phyloP scores from a whole-genome alignment of 257 asterid genomes.

The Jasminum sambac region DNA sequence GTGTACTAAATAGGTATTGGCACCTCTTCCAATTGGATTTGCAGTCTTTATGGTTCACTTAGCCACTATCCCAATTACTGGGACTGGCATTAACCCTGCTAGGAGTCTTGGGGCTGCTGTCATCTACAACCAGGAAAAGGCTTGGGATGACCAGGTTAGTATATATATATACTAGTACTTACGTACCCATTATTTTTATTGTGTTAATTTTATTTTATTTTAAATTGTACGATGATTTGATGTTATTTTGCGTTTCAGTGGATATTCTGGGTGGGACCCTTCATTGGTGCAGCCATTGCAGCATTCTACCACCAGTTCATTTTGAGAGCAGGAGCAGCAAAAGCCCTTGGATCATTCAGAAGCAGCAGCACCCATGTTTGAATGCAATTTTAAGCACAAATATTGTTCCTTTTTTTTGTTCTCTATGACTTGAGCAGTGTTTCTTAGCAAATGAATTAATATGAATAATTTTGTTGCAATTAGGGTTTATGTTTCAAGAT shows the following conservation, averaged over 20 bases:
- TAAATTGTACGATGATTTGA: too few species aligned
- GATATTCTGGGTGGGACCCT: conserved; percentile 52
- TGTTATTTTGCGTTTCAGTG: too few species aligned
- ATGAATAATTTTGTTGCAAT: neutral
- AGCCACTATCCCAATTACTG: conserved; percentile 44
- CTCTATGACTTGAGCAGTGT: neutral
- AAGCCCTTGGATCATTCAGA: conserved; percentile 37
- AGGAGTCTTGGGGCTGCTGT: conserved; percentile 44
- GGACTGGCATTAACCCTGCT: conserved; percentile 47
- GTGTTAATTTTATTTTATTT: too few species aligned
- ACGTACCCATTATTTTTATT: too few species aligned
- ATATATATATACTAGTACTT: too few species aligned
- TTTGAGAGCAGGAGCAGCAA: conserved; percentile 38
- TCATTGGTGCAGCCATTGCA: conserved; percentile 47
- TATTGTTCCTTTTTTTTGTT: neutral
- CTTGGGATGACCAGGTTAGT: conserved; percentile 38
- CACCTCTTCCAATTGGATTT: conserved; percentile 48
- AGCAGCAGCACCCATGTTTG: conserved; percentile 32
- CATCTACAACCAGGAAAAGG: conserved; percentile 27
- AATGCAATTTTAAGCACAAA: neutral
- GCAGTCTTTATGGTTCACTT: conserved; percentile 47
- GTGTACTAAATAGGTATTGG: conserved; percentile 29
- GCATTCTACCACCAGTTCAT: conserved; percentile 44
- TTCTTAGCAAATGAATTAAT: neutral
- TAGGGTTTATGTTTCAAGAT: neutral